phyloP scores from a whole-genome alignment of 164 flowering plant species.

The Aristolochia californica region DNA sequence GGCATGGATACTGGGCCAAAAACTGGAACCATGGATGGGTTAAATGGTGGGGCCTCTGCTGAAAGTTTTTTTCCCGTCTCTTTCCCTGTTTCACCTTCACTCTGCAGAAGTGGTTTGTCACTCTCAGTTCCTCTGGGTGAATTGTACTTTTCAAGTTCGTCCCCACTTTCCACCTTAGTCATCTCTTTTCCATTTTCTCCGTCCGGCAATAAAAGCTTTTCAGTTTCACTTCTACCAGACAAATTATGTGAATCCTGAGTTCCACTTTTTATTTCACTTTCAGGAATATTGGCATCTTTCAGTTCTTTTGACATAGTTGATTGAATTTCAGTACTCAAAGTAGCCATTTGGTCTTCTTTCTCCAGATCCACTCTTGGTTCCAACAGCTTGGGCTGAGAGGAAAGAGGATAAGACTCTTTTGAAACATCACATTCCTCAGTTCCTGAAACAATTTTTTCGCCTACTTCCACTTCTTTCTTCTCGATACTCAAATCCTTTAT shows the following conservation, averaged over 20 bases:
- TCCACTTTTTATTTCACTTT: conserved; percentile 15
- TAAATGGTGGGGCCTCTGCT: conserved; percentile 80
- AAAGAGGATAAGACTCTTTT: conserved; percentile 10
- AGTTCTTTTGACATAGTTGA: conserved; percentile 12
- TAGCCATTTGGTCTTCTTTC: conserved; percentile 9
- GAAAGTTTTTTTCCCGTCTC: conserved; percentile 69
- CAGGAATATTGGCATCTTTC: conserved; percentile 16
- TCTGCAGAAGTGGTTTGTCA: conserved; percentile 18
- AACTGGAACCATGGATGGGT: conserved; percentile 33
- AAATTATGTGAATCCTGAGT: conserved; percentile 9
- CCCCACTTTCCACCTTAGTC: no score
- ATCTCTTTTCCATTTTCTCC: no score
- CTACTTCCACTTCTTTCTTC: conserved; percentile 9
- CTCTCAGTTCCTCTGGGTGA: conserved; percentile 8
- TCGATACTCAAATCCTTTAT: conserved; percentile 3
- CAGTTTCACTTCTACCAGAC: no score
- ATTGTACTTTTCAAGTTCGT: no score
- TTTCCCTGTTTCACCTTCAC: conserved; percentile 21
- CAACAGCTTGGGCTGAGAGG: conserved; percentile 13
- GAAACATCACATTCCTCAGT: conserved; percentile 15
- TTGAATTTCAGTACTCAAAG: conserved; percentile 16
- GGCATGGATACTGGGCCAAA: conserved; percentile 21
- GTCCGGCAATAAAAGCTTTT: no score
- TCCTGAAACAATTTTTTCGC: conserved; percentile 8
- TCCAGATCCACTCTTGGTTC: conserved; percentile 10